phyloP scores from a whole-genome alignment of 2,329 filamentous ascomycete species.

The Alternaria dauci region DNA sequence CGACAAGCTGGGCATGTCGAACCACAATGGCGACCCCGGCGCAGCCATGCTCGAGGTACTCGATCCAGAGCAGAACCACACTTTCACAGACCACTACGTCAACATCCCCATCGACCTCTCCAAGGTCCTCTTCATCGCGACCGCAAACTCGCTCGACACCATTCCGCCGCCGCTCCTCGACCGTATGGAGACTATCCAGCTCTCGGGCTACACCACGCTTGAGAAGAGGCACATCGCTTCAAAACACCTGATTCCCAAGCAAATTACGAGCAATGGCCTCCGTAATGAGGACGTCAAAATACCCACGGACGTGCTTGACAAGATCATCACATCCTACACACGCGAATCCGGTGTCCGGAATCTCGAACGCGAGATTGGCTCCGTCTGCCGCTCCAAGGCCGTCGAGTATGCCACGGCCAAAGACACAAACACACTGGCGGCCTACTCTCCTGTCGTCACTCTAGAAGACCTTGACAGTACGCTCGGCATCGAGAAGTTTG shows the following conservation, averaged over 20 bases:
- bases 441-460: conserved; percentile 77
- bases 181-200: conserved; percentile 93
- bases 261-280: conserved; percentile 89
- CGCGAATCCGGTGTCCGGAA: conserved; percentile 96
- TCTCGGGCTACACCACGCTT: conserved; percentile 94
- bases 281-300: conserved; percentile 77
- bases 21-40: conserved; percentile 93
- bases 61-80: conserved; percentile 95
- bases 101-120: conserved; percentile 95
- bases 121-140: conserved; percentile 97
- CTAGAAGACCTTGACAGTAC: conserved; percentile 87
- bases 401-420: conserved; percentile 93
- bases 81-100: conserved; percentile 95
- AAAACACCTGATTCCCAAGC: conserved; percentile 94
- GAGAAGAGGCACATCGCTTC: conserved; percentile 96
- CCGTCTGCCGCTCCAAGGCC: conserved; percentile 84
- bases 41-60: conserved; percentile 98
- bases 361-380: conserved; percentile 92
- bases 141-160: conserved; percentile 92
- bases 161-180: conserved; percentile 94
- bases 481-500: conserved; percentile 89
- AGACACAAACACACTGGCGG: conserved; percentile 69
- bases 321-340: conserved; percentile 95
- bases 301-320: conserved; percentile 84
- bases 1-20: conserved; percentile 91